Conservation (phyloP, 169 alveolate species). For the Toxoplasma gondii region DNA sequence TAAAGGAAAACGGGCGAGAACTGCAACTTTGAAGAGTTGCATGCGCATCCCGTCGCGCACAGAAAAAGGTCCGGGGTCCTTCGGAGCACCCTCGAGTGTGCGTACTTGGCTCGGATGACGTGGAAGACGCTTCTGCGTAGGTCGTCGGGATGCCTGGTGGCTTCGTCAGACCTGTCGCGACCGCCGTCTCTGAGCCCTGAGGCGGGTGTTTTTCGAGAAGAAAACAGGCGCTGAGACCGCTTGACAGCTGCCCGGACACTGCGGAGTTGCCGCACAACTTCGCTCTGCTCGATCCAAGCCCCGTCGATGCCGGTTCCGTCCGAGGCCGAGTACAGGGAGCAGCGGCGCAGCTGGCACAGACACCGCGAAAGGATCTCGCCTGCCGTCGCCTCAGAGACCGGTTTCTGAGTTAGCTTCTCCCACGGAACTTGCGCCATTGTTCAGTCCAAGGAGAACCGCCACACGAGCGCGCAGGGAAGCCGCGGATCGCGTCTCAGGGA, state of each 20-base stretch:
- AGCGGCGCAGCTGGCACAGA: background rate
- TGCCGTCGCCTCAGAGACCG: constrained; percentile 19
- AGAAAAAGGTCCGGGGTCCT: too few relatives aligned
- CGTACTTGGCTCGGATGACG: constrained; percentile 17
- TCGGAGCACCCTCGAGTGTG: background rate
- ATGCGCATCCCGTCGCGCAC: too few relatives aligned
- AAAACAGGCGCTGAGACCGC: background rate
- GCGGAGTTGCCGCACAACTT: background rate
- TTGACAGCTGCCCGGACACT: background rate
- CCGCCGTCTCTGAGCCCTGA: background rate
- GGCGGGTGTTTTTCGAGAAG: background rate
- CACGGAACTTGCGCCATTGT: constrained; percentile 41
- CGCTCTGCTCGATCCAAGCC: constrained; percentile 3
- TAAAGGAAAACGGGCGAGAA: too few relatives aligned
- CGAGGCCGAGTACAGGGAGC: background rate
- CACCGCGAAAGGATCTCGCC: background rate
- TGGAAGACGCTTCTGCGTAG: constrained; percentile 31
- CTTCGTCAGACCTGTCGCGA: background rate
- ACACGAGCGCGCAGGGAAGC: background rate
- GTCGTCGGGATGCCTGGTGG: background rate
- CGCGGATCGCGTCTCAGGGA: background rate
- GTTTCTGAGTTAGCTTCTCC: background rate
- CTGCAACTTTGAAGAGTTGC: too few relatives aligned
- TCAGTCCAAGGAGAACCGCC: background rate
- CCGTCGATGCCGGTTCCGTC: constrained; percentile 14